Base-by-base conservation (phyloP, 2,329 filamentous ascomycete genomes). In the Penicillium sp. region DNA sequence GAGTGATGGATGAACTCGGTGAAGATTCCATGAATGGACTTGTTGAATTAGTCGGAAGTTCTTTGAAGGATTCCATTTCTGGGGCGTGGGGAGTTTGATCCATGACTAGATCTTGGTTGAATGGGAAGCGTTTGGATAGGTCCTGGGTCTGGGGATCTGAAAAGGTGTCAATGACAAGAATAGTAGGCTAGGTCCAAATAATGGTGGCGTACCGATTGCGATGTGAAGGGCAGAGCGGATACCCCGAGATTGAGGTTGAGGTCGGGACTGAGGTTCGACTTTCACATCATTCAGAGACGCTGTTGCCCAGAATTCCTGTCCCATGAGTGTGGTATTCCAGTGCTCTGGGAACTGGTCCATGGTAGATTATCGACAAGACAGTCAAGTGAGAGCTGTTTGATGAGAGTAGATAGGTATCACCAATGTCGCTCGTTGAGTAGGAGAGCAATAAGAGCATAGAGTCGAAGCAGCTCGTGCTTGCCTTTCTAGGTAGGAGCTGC, bases 321-420 rank as follows among this genome's bases (percentile, higher is more conserved):
- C 67, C 26, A 68, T 53, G 1, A 70, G 61, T 8, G 65, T 64
- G 10, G 33, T 42, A 9, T 58, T 49, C 67, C 66, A 68, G 47
- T 67, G 65, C 4, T 23, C 42, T 9, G 59, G 48, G 47, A 58
- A 49, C n/a, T 59, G 53, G n/a, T 61, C 55, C 52, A 65, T 65
- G 9, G n/a, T 43, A 33, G 43, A 24, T 13, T 23, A 13, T 12
- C 34, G 45, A 24, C 28, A 29, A 29, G 28, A 29, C 2, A 29
- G 28, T 26, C 6, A 3, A 29, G 8, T 29, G 7, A 9, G 10
- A 29, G 6, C 7, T 10, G 10, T 3, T 4, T 9, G 34, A n/a
- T 41, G 16, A 16, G 23, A 7, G 10, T 36, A 39, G 41, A 34
- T 7, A 24, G 28, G 38, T 51, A 48, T 5, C 31, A 28, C 28